phyloP scores from a whole-genome alignment of 306 rosid genomes.

The Datisca glomerata region DNA sequence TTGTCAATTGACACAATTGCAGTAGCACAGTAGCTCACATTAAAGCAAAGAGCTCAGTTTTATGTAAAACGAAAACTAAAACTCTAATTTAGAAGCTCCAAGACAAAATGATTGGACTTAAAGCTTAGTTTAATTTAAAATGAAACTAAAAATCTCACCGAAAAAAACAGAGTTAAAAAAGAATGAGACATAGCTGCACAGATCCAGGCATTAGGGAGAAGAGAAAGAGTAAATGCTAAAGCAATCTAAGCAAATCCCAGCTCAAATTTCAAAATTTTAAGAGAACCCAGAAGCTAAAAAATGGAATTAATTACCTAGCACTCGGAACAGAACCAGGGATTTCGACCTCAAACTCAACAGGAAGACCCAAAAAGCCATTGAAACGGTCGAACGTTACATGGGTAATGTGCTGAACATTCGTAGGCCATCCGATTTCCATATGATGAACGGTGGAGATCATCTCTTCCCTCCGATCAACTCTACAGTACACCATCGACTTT shows the following conservation, averaged over 20 bases:
- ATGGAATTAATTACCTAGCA: conserved; percentile 45
- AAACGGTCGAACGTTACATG: conserved; percentile 93
- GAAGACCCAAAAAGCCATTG: conserved; percentile 89
- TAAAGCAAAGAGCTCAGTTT: too few relatives aligned
- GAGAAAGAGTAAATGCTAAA: not conserved
- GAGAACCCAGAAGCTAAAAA: not conserved
- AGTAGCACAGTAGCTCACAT: too few relatives aligned
- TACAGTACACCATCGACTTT: conserved; percentile 84
- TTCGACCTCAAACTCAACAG: conserved; percentile 66
- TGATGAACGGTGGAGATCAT: conserved; percentile 56
- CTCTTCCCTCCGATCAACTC: conserved; percentile 51
- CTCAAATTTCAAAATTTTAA: conserved; percentile 8
- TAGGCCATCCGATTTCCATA: conserved; percentile 93
- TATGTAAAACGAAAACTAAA: too few relatives aligned
- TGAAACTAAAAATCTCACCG: too few relatives aligned
- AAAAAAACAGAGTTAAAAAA: too few relatives aligned
- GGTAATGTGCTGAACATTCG: conserved; percentile 64
- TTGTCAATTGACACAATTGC: too few relatives aligned
- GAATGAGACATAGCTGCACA: too few relatives aligned
- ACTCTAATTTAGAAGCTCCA: too few relatives aligned
- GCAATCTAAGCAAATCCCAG: conserved; percentile 14
- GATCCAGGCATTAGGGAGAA: not conserved
- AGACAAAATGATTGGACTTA: too few relatives aligned
- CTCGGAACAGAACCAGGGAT: conserved; percentile 91
- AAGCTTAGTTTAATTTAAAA: too few relatives aligned